phyloP scores from a whole-genome alignment of 306 rosid species.

The Morella rubra region DNA sequence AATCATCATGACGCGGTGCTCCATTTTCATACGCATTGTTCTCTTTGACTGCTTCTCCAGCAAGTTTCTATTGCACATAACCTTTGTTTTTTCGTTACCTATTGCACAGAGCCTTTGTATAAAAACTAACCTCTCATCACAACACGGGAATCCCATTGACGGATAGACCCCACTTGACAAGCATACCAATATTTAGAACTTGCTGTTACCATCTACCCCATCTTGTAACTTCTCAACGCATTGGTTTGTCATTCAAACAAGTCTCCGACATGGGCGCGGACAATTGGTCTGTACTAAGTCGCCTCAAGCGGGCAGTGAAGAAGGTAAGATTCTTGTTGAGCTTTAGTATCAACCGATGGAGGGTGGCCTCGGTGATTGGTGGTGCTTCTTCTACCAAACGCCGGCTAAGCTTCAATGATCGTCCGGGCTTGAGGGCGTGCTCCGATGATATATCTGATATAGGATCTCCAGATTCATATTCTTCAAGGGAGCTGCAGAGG shows the following conservation, averaged over 20 bases:
- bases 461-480: constrained; percentile 32
- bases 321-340: constrained; percentile 53
- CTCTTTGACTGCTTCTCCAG: constrained; percentile 7
- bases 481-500: constrained; percentile 47
- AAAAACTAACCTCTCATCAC: no score
- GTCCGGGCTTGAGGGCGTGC: constrained; percentile 47
- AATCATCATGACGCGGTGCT: constrained; percentile 19
- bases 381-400: constrained; percentile 27
- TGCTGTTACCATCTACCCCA: neutral
- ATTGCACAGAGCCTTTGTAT: no score
- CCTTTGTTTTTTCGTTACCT: no score
- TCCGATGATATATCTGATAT: constrained; percentile 6
- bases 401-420: constrained; percentile 51
- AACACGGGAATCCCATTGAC: no score
- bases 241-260: neutral
- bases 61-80: neutral
- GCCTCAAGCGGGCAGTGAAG: constrained; percentile 56
- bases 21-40: constrained; percentile 27
- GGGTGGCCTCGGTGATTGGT: constrained; percentile 45
- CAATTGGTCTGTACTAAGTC: constrained; percentile 37
- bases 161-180: neutral
- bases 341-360: constrained; percentile 50
- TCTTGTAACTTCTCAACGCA: neutral
- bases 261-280: constrained; percentile 24
- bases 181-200: neutral